A percentile compares a stretch with the other conserved stretches of the same genome.
Evolutionary conservation across 179 eudicot genomes (phyloP).

Genomic region (Heliamphora pulchella): DNA sequence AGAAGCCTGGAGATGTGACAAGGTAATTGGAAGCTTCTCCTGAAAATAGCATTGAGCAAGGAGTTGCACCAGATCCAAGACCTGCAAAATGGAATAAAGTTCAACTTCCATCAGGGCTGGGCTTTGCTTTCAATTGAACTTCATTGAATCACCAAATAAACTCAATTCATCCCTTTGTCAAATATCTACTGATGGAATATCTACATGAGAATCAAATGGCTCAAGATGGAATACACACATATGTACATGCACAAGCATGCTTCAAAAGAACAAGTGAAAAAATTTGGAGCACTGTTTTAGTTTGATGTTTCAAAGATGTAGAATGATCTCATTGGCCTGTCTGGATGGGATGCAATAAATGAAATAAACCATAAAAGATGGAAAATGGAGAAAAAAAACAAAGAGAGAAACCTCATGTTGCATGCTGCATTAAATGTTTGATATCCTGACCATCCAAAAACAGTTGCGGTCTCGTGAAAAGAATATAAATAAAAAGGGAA

Average conservation of each 20-base stretch:
- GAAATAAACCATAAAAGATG: too few species aligned
- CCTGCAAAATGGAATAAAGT: constrained; percentile 34
- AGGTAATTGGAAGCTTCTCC: constrained; percentile 58
- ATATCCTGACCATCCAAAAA: too few species aligned
- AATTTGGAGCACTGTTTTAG: background rate
- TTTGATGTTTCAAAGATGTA: too few species aligned
- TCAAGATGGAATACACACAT: background rate
- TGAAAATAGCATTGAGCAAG: constrained; percentile 49
- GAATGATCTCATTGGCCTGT: too few species aligned
- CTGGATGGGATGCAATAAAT: too few species aligned
- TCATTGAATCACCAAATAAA: too few species aligned
- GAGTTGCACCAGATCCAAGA: constrained; percentile 31
- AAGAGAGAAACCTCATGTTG: too few species aligned
- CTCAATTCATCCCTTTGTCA: background rate
- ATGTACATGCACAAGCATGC: background rate
- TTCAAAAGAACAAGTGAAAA: background rate
- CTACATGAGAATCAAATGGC: background rate
- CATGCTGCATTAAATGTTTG: too few species aligned
- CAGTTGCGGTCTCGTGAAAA: too few species aligned
- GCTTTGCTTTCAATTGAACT: too few species aligned
- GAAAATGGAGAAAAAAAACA: too few species aligned
- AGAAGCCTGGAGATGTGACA: constrained; percentile 65
- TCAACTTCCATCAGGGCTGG: background rate
- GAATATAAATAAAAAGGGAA: too few species aligned
- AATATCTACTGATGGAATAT: background rate